A percentile compares a stretch with the other conserved stretches of the same genome.
Conservation (phyloP, 441 rosid genomes). For the Populus hybrid region DNA sequence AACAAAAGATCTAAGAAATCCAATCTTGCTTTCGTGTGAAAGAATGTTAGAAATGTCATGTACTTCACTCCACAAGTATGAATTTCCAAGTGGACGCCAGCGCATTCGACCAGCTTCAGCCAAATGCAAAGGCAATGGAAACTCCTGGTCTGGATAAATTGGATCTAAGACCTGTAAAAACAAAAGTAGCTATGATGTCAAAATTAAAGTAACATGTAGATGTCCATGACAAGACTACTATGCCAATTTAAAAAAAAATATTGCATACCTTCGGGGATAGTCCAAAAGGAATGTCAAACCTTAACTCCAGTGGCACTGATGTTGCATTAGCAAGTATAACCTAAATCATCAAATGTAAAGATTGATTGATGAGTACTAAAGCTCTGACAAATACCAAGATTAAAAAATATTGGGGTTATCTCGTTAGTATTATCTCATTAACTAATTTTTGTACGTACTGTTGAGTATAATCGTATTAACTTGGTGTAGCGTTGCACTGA, state of each 20-base stretch:
- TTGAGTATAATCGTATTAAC: constrained; percentile 81
- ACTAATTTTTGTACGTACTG: constrained; percentile 46
- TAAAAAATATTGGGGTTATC: background rate
- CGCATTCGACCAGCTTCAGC: constrained; percentile 90
- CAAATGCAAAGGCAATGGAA: constrained; percentile 90
- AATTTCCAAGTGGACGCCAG: constrained; percentile 91
- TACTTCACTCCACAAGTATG: constrained; percentile 93
- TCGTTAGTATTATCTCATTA: no score
- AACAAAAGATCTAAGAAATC: constrained; percentile 79
- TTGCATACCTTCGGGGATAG: constrained; percentile 76
- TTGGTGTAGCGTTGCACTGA: constrained; percentile 83
- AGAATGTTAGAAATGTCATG: constrained; percentile 75
- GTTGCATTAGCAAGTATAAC: constrained; percentile 80
- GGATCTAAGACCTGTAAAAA: constrained; percentile 83
- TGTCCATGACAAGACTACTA: background rate
- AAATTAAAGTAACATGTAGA: constrained; percentile 17
- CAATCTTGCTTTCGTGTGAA: constrained; percentile 73
- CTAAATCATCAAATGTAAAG: constrained; percentile 34
- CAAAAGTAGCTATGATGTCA: background rate
- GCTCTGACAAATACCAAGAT: background rate
- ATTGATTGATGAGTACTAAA: constrained; percentile 10
- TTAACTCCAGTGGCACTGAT: constrained; percentile 77
- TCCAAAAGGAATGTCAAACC: constrained; percentile 97
- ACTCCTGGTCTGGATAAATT: constrained; percentile 82
- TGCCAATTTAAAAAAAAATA: background rate